Evolutionary conservation across 2,329 filamentous ascomycete species (phyloP), one percentile per base, ranked within the genome.

Genomic region (Epicoccum nigrum): DNA sequence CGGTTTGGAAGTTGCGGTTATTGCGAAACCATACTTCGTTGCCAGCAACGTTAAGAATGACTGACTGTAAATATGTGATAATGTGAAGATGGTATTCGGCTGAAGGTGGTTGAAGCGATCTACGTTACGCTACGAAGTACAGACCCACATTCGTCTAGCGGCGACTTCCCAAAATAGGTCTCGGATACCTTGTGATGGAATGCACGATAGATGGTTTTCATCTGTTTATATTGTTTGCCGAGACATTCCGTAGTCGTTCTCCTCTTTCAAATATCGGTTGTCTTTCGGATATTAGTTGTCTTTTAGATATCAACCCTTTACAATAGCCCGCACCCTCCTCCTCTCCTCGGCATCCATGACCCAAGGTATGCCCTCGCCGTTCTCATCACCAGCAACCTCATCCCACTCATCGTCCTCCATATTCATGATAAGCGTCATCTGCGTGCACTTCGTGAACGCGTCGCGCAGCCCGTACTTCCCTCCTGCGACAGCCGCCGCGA

Each of bases 401-500:
- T 93, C 89, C 89, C 92, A 96, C 74, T 97, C 93, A 51, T 97
- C 92, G 27, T 94, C 90, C 70, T 97, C 92, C 91, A 97, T 95
- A 62, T 92, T 93, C 69, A 93, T 86, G 13, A 96, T 85, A 79
- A 95, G 85, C 50, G 89, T 84, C 63, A 96, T 87, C 79, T 97
- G 91, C 52, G 82, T 81, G 51, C 89, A 89, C 65, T 86, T 84
- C 21, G 82, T 80, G 76, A 97, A 96, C 3, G 83, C 75, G 67
- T 96, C 92, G 25, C 90, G 80, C 28, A 94, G 82, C 1, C 83
- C 83, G 69, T 96, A 97, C 65, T 89, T 86, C 4, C 81, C 82
- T 2, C 87, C 89, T 55, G 79, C 81, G 1, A 90, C 85, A 0
- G 82, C 80, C 19, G 82, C 71, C 2, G 63, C 78, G 4, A 95